phyloP scores from a whole-genome alignment of 106 monocot genomes.

The Chionographis japonica region DNA sequence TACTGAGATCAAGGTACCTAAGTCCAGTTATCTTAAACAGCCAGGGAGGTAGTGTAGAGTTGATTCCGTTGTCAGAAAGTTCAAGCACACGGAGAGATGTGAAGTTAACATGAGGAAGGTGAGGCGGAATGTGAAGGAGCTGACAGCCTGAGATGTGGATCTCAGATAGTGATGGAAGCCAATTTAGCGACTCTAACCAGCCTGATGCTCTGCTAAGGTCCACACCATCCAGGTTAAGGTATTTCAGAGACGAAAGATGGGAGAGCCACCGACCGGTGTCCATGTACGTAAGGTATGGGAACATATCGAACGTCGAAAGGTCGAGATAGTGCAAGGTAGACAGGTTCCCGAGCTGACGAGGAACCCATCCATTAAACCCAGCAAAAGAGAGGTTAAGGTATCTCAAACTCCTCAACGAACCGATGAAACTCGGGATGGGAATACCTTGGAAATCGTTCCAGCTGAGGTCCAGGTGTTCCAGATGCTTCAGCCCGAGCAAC shows the following conservation, averaged over 20 bases:
- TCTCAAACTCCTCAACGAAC: slow-evolving; percentile 12
- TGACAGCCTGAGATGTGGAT: neutral
- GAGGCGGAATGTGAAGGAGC: neutral
- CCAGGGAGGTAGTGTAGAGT: too few species aligned
- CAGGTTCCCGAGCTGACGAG: slow-evolving; percentile 16
- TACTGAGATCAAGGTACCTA: too few species aligned
- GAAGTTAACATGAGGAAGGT: neutral
- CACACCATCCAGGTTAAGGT: neutral
- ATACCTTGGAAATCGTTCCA: slow-evolving; percentile 12
- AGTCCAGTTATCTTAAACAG: too few species aligned
- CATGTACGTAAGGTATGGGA: too few species aligned
- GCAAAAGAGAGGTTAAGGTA: slow-evolving; percentile 21
- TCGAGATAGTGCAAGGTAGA: slow-evolving; percentile 6
- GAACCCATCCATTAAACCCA: slow-evolving; percentile 10
- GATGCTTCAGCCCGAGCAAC: neutral
- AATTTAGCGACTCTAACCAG: neutral
- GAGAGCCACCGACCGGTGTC: neutral
- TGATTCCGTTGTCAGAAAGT: neutral
- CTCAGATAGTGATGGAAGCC: slow-evolving; percentile 10
- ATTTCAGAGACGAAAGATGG: slow-evolving; percentile 8
- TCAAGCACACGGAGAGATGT: neutral
- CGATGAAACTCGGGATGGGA: slow-evolving; percentile 15
- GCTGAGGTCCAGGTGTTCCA: slow-evolving; percentile 36
- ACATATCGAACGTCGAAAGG: too few species aligned
- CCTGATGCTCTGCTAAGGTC: neutral